Evolutionary conservation across 768 basidiomycete species (phyloP), one percentile per base, ranked within the genome.

Genomic region (Tylopilus intermedius): DNA sequence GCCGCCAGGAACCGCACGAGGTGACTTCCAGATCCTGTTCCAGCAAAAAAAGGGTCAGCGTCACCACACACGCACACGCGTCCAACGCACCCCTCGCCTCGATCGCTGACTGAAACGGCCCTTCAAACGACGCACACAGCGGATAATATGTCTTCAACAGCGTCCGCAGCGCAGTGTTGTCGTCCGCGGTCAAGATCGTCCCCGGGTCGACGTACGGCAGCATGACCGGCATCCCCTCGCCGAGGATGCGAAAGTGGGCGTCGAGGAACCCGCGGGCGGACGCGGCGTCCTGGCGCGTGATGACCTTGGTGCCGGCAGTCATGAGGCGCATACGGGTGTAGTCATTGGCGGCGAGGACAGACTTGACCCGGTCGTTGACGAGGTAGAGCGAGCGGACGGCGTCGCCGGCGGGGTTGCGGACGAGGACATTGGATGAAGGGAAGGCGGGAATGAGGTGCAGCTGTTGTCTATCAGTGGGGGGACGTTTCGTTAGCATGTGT

Each of bases 291-390:
- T 98, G 94, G 64, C 91, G 89, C 6, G 83, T 81, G 69, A 98
- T 88, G 11, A 93, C 84, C 68, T 96, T 95, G 38, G 94, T 93
- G 18, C 96, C 96, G n/a, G 89, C 88, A 13, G 89, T 84, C 61
- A 94, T 85, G 48, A 99, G 81, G 2, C 96, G 84, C 50, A 97
- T 78, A 26, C 86, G 83, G 27, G 80, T 79, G 66, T 86, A 94
- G 65, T 91, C 84, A 66, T 98, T 99, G 64, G 84, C 73, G 48
- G 75, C 63, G 51, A 97, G 78, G 55, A 98, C 75, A 15, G 76
- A 70, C 69, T 89, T 91, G 65, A 95, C 87, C 59, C 89, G 73
- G 60, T 84, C 80, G 64, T 94, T 96, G 51, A 86, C 83, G 54
- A 98, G 75, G 75, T 97, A 98, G 44, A 98, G 76, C 8, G 88